Base-by-base conservation (phyloP, 441 rosid genomes). In the Erodium trifolium region DNA sequence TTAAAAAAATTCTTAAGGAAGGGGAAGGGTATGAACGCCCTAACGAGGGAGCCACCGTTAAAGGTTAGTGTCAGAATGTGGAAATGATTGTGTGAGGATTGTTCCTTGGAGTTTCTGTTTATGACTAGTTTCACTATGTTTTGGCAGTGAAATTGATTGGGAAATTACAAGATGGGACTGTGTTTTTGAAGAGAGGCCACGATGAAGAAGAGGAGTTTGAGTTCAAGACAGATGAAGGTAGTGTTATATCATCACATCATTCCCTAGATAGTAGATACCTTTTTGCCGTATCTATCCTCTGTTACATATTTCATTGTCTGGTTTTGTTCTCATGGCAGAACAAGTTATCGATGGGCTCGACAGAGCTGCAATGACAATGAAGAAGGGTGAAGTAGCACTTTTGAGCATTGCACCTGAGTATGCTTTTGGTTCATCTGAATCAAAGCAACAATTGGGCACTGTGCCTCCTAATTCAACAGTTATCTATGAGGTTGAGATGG, bases 21-120 rank as follows among this genome's bases (percentile, higher is more conserved):
- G 97, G 93, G 9, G 97, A 91, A 67, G 96, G 93, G 17, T 88
- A 84, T 78, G 97, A 89, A n/a, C 81, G 73, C 12, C 96, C 99
- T 19, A 89, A 81, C 14, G 97, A 91, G 23, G 99, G 99, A 34
- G 73, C 97, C 14, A 75, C 72, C 53, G 98, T 87, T 71, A 78
- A 78, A 86, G 86, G 96, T 89, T 66, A 60, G 76, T 53, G 66
- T 71, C 37, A 1, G 19, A 55, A 16, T 5, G 10, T 64, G 23
- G 66, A 23, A 27, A 14, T 34, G 8, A 2, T 41, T 23, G 60
- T 14, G 9, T 14, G 19, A 5, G 4, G 14, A 4, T 14, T 53
- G 5, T 34, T 34, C 37, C 37, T 34, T 34, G 4, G 4, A 34
- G 37, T 34, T 3, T 5, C 4, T 34, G 62, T 5, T 55, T 29